Base-by-base conservation (phyloP, 2,329 filamentous ascomycete genomes). In the Fusarium virguliforme region DNA sequence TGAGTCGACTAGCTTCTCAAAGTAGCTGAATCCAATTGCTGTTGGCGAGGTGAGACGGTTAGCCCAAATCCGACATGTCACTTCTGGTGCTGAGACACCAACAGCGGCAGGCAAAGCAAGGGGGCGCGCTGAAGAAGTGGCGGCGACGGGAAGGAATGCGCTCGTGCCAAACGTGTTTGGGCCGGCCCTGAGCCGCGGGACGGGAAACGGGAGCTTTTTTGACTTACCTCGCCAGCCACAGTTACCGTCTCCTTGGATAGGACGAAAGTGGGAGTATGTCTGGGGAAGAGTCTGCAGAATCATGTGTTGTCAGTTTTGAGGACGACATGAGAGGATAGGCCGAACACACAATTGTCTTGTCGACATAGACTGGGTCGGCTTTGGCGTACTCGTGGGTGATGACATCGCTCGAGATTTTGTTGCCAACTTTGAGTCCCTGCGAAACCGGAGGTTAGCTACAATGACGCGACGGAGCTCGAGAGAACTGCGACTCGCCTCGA, bases 191-290 rank as follows among this genome's bases (percentile, higher is more conserved):
- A 51, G 67, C 38, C 56, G 35, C 51, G 38, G 43, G 41, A 61
- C 51, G 56, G 51, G 40, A 63, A 60, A 56, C 64, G 51, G 60
- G 58, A 71, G 71, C 26, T 13, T 57, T 37, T 53, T 74, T 63
- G 65, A 84, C 91, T 85, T 87, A 98, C 95, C 96, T 91, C 95
- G 90, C 95, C 96, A 98, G 77, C 95, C 96, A 82, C 96, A 98
- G 79, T 97, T 97, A 65, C 96, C 96, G 83, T 98, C 95, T 59
- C 96, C 95, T 81, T 92, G 91, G 79, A 97, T 90, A 10, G 91
- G 91, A 61, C 96, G 93, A 79, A 95, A 97, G 79, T 94, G 91
- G 22, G 94, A 93, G 81, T 97, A 97, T 62, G 92, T 94, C 75
- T 91, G 87, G 7, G 94, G 92, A 60, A 99, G 87, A 22, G 91